A percentile compares a stretch with the other conserved stretches of the same genome.
phyloP scores from a whole-genome alignment of 208 protist genomes.

The Tetramitus jugosus region DNA sequence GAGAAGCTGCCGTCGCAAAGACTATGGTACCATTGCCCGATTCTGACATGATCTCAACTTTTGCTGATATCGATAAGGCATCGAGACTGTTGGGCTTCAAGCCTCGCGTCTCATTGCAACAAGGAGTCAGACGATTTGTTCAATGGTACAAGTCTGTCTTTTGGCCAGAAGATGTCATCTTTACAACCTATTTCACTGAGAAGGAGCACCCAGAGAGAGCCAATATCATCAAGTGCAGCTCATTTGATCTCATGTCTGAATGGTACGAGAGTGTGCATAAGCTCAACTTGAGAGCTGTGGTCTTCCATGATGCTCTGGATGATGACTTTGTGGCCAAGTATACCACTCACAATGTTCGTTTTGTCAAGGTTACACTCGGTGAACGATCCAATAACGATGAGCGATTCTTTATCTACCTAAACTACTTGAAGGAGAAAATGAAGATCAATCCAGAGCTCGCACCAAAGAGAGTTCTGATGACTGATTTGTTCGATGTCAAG shows the following conservation, averaged over 20 bases:
- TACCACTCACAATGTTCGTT: neutral
- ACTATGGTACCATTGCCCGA: neutral
- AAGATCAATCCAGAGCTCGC: neutral
- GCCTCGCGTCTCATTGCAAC: neutral
- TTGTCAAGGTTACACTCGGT: neutral
- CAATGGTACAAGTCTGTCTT: neutral
- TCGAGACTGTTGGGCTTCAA: neutral
- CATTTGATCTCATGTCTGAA: neutral
- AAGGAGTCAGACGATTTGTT: neutral
- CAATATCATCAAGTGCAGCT: neutral
- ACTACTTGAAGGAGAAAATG: neutral
- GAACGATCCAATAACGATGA: neutral
- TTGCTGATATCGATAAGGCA: neutral
- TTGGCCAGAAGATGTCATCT: neutral
- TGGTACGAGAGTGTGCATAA: neutral
- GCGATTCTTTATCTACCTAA: neutral
- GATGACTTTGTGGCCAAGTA: no score
- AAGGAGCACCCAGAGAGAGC: neutral
- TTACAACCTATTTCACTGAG: neutral
- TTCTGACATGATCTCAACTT: neutral
- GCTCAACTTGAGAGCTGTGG: neutral
- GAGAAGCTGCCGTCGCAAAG: neutral
- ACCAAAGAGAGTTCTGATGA: slow-evolving; percentile 9
- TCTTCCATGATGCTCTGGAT: slow-evolving; percentile 11
- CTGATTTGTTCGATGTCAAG: neutral